Evolutionary conservation across 495 filamentous ascomycete species (phyloP), one percentile per base, ranked within the genome.

Genomic region (Aspergillus nidulans): DNA sequence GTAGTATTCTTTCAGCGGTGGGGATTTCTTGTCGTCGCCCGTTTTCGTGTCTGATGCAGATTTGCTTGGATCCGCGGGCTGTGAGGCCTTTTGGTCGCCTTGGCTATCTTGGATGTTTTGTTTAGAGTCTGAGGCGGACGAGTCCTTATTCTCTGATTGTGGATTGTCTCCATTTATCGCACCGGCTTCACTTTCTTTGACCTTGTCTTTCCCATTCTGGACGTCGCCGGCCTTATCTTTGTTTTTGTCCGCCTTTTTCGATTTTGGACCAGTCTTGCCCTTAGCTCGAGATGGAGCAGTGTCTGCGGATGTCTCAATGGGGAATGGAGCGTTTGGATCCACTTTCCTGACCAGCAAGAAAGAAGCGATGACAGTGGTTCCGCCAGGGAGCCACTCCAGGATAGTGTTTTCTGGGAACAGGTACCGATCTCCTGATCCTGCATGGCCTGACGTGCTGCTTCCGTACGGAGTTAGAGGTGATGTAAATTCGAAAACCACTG

Each of bases 331-430:
- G 49, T 69, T 74, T 43, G 72, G 71, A 53, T 73, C 78, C 1
- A 81, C 78, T 48, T 74, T 79, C 12, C 71, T 63, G 6, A 79
- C 70, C 10, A 81, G 60, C 10, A 82, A 59, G 56, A 82, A 82
- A 0, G 79, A 82, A 16, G 73, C 76, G 39, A 82, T 65, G 18
- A 81, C 72, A 8, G 74, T 73, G 16, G 71, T 73, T 36, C 73
- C 69, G 36, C 69, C 73, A 0, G 76, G 70, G 16, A 78, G 67
- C 69, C 73, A 88, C 64, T 98, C 92, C 7, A 97, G 70, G 41
- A 97, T 88, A 52, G 85, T 85, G 63, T 90, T 81, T 65, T 89
- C 91, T 0, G 94, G 94, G 63, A 98, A 94, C 18, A 92, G 67
- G 64, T 91, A 97, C 18, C 92, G 84, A 64, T 97, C 94, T 9